Conservation (phyloP, 2,329 filamentous ascomycete genomes). For the Proliferodiscus dingleyae region DNA sequence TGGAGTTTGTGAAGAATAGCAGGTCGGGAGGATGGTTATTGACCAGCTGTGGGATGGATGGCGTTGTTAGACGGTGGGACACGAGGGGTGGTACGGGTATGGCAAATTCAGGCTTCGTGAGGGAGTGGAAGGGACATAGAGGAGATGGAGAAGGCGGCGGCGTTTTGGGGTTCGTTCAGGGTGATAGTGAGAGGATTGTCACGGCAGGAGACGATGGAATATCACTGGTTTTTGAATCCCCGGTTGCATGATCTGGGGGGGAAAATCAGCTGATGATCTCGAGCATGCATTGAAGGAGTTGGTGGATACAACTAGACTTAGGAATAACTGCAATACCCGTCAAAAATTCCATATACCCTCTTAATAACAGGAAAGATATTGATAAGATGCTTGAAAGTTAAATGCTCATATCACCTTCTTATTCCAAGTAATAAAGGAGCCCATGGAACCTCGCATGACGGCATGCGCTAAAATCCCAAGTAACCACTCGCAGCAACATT, state of each 20-base stretch:
- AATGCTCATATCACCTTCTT: too few relatives aligned
- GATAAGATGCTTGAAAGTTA: too few relatives aligned
- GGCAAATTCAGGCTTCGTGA: conserved; percentile 64
- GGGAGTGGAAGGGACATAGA: conserved; percentile 87
- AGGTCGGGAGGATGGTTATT: conserved; percentile 59
- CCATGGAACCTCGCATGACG: too few relatives aligned
- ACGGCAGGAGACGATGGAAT: conserved; percentile 87
- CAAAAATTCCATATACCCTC: not conserved
- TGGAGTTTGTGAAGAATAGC: conserved; percentile 70
- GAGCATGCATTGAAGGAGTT: not conserved
- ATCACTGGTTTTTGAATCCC: conserved; percentile 59
- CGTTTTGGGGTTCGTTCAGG: conserved; percentile 86
- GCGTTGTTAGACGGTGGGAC: conserved; percentile 87
- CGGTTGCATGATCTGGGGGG: conserved; percentile 12
- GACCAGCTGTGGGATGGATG: conserved; percentile 88
- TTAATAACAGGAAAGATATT: too few relatives aligned
- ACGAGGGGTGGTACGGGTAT: conserved; percentile 61
- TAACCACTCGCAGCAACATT: too few relatives aligned
- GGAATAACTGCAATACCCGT: not conserved
- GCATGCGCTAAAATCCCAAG: too few relatives aligned
- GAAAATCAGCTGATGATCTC: not conserved
- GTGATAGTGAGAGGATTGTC: conserved; percentile 68
- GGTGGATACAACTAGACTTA: not conserved
- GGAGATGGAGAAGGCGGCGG: conserved; percentile 83
- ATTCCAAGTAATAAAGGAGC: too few relatives aligned